phyloP scores from a whole-genome alignment of 352 stramenopile species.

The Phytophthora meadii region DNA sequence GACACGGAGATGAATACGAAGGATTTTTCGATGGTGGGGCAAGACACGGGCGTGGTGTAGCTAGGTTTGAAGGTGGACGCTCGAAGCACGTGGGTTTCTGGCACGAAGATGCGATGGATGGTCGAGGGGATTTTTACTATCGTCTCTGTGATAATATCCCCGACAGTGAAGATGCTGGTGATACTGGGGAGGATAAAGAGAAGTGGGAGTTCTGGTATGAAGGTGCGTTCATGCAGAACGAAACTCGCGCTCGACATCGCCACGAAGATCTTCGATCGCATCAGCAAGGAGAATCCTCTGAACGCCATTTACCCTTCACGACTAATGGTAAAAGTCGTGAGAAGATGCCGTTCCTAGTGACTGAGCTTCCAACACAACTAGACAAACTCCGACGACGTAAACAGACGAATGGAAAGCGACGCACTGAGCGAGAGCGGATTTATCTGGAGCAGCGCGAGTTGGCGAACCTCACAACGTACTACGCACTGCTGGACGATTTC shows the following conservation, averaged over 20 bases:
- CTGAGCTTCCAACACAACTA: constrained; percentile 43
- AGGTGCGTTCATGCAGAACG: constrained; percentile 68
- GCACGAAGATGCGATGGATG: constrained; percentile 68
- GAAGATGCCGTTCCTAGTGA: constrained; percentile 66
- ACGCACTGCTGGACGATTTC: constrained; percentile 64
- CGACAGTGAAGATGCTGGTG: neutral
- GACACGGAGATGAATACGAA: constrained; percentile 64
- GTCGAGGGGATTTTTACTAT: constrained; percentile 69
- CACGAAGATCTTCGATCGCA: constrained; percentile 52
- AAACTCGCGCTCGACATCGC: constrained; percentile 63
- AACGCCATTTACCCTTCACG: constrained; percentile 55
- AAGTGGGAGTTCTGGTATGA: constrained; percentile 78
- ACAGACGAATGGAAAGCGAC: constrained; percentile 47
- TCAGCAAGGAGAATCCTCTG: constrained; percentile 20
- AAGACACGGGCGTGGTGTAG: constrained; percentile 50
- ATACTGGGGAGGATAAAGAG: constrained; percentile 12
- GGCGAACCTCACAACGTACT: constrained; percentile 65
- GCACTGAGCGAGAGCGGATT: constrained; percentile 43
- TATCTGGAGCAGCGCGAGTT: constrained; percentile 57
- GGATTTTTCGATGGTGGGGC: constrained; percentile 65
- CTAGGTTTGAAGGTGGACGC: constrained; percentile 41
- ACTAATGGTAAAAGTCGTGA: constrained; percentile 71
- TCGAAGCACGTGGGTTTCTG: constrained; percentile 72
- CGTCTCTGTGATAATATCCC: constrained; percentile 7
- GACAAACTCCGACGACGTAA: constrained; percentile 44